phyloP scores from a whole-genome alignment of 495 filamentous ascomycete species.

The Penicillium flavigenum region DNA sequence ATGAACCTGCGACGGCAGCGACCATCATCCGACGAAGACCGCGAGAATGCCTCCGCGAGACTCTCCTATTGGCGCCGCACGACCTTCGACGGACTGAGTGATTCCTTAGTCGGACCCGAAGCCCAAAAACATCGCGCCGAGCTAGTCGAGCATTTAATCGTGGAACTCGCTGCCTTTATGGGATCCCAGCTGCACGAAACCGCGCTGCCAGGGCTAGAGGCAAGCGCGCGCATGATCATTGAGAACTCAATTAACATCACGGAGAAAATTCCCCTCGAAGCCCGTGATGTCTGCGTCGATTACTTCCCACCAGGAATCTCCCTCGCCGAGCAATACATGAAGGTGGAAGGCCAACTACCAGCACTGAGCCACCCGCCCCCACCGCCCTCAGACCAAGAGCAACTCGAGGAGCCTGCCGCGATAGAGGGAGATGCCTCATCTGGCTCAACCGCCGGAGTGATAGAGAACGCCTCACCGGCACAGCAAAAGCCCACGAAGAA shows the following conservation, averaged over 20 bases:
- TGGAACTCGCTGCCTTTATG: slow-evolving; percentile 67
- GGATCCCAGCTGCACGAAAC: slow-evolving; percentile 72
- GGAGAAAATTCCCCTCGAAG: slow-evolving; percentile 84
- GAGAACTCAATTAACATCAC: slow-evolving; percentile 87
- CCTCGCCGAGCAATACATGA: slow-evolving; percentile 74
- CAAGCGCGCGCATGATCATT: slow-evolving; percentile 84
- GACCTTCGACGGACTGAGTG: slow-evolving; percentile 85
- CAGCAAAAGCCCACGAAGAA: slow-evolving; percentile 23
- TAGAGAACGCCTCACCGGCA: slow-evolving; percentile 30
- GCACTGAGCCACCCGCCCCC: slow-evolving; percentile 59
- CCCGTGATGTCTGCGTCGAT: slow-evolving; percentile 82
- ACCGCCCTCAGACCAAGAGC: slow-evolving; percentile 18
- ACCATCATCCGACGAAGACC: slow-evolving; percentile 76
- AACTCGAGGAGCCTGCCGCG: slow-evolving; percentile 34
- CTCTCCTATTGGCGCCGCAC: slow-evolving; percentile 91
- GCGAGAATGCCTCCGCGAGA: slow-evolving; percentile 81
- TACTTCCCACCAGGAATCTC: slow-evolving; percentile 74
- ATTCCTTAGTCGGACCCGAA: slow-evolving; percentile 62
- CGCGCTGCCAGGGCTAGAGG: slow-evolving; percentile 71
- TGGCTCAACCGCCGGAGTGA: slow-evolving; percentile 28
- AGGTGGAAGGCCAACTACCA: slow-evolving; percentile 74
- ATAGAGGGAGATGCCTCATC: slow-evolving; percentile 40
- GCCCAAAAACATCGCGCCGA: slow-evolving; percentile 60
- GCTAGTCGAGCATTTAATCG: slow-evolving; percentile 67
- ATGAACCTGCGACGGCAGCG: slow-evolving; percentile 78